Evolutionary conservation across 2,329 filamentous ascomycete species (phyloP).

Genomic region (Fusarium tuaranense): DNA sequence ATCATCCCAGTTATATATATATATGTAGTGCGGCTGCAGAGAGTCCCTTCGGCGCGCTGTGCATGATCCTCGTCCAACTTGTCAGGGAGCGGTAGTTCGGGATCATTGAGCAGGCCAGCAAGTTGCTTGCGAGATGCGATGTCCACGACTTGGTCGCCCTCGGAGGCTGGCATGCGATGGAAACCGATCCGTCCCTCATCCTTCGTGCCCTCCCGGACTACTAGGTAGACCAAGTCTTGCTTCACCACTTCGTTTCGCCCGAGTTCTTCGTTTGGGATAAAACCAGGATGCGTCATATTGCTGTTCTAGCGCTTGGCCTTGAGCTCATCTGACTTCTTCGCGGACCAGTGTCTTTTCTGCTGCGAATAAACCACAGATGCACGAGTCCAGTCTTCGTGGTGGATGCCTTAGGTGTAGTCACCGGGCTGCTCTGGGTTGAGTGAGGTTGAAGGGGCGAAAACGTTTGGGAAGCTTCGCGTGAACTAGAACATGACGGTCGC

Average conservation of each 20-base stretch:
- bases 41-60: neutral
- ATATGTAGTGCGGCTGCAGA: neutral
- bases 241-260: neutral
- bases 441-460: neutral
- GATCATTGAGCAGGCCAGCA: neutral
- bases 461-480: neutral
- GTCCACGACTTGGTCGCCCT: neutral
- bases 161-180: neutral
- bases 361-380: neutral
- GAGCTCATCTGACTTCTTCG: neutral
- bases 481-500: neutral
- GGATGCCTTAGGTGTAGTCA: neutral
- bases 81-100: neutral
- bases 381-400: neutral
- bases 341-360: neutral
- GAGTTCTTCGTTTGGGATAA: neutral
- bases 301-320: neutral
- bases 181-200: neutral
- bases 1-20: neutral
- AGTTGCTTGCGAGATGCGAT: neutral
- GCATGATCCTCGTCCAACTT: neutral
- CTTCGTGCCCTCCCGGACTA: neutral
- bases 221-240: neutral
- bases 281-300: neutral
- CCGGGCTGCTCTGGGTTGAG: no score